A percentile compares a stretch with the other conserved stretches of the same genome.
Evolutionary conservation across 495 filamentous ascomycete genomes (phyloP).

Genomic region (Neurospora terricola): DNA sequence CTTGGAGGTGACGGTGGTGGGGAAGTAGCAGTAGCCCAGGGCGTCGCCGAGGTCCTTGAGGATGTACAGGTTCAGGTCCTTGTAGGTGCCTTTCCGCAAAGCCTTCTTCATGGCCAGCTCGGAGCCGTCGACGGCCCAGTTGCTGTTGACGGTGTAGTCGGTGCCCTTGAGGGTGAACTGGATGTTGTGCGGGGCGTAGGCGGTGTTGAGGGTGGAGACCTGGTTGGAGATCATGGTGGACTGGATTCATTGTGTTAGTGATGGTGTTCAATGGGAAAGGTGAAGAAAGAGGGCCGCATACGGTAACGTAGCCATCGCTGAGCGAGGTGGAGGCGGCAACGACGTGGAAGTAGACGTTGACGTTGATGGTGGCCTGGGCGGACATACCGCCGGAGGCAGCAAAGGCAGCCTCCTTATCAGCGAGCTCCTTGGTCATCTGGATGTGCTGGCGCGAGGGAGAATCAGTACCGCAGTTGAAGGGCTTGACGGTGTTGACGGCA

Average conservation of each 20-base stretch:
- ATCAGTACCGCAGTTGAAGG: conserved; percentile 30
- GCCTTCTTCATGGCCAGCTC: conserved; percentile 47
- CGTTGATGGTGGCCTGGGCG: conserved; percentile 21
- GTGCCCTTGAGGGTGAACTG: conserved; percentile 42
- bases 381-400: conserved; percentile 14
- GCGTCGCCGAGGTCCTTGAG: conserved; percentile 38
- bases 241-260: conserved; percentile 4
- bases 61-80: conserved; percentile 56
- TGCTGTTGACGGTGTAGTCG: conserved; percentile 46
- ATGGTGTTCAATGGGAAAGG: too few species aligned
- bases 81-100: conserved; percentile 51
- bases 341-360: conserved; percentile 56
- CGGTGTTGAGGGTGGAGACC: conserved; percentile 37
- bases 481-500: background rate
- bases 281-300: conserved; percentile 1
- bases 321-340: conserved; percentile 35
- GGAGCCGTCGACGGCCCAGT: conserved; percentile 40
- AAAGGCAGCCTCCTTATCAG: conserved; percentile 15
- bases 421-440: conserved; percentile 17
- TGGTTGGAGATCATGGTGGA: conserved; percentile 30
- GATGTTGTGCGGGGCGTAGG: conserved; percentile 42
- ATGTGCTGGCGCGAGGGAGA: conserved; percentile 30
- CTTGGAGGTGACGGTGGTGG: conserved; percentile 18
- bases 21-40: conserved; percentile 52
- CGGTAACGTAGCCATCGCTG: conserved; percentile 42